Conservation (phyloP, 1,284 basidiomycete genomes). For the Marasmius fiardii region DNA sequence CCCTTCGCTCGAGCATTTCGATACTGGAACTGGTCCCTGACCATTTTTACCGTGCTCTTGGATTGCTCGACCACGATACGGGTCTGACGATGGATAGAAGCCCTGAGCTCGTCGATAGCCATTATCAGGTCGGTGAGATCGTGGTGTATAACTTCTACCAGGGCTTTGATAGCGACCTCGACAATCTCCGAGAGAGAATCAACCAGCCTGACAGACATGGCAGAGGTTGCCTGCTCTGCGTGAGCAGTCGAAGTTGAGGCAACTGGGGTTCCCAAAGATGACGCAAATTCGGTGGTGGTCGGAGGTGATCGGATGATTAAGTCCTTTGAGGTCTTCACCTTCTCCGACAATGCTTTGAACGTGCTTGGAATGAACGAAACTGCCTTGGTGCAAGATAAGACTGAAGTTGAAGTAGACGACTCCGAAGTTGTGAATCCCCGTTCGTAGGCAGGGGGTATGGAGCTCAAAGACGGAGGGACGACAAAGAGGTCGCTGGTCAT, state of each 20-base stretch:
- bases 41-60: conserved; percentile 38
- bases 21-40: conserved; percentile 45
- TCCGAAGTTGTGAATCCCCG: conserved; percentile 36
- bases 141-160: conserved; percentile 37
- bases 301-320: conserved; percentile 32
- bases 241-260: conserved; percentile 17
- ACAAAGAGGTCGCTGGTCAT: conserved; percentile 28
- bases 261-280: conserved; percentile 13
- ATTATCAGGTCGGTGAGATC: conserved; percentile 59
- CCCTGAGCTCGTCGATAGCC: conserved; percentile 57
- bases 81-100: conserved; percentile 47
- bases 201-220: conserved; percentile 39
- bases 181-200: conserved; percentile 50
- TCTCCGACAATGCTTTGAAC: conserved; percentile 30
- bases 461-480: conserved; percentile 44
- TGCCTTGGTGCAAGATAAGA: conserved; percentile 13
- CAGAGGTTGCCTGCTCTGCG: conserved; percentile 19
- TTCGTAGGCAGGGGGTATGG: conserved; percentile 53
- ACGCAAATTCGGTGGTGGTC: conserved; percentile 19
- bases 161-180: conserved; percentile 40
- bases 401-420: conserved; percentile 24
- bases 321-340: conserved; percentile 31
- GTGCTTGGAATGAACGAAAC: conserved; percentile 8
- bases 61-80: conserved; percentile 43
- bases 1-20: conserved; percentile 55